Percentiles rank a stretch among this genome's conserved stretches.
These are phyloP conservation scores for Kwoniella shandongensis DNA, from an alignment of 768 basidiomycete genomes.

Conservation along the genomic window DNA sequence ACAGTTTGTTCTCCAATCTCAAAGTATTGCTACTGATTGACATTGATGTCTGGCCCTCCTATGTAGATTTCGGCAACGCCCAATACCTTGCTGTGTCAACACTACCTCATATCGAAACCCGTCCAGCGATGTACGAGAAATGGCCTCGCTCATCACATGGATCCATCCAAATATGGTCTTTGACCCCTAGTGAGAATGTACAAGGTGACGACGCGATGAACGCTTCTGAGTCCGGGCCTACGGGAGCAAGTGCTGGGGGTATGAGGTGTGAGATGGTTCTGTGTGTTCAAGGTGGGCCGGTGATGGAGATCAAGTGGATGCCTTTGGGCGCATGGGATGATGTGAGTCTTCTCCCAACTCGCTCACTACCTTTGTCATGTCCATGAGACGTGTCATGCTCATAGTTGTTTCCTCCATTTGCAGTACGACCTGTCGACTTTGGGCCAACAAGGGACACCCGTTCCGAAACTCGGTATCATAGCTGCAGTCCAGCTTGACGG, in stretches of 20 bases:
- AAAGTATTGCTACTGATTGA: not conserved
- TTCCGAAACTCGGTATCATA: slow-evolving; percentile 72
- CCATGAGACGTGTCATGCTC: not conserved
- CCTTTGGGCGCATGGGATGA: slow-evolving; percentile 77
- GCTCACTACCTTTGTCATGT: not conserved
- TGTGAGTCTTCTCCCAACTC: slow-evolving; percentile 48
- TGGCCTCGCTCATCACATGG: slow-evolving; percentile 57
- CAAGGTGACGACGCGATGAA: slow-evolving; percentile 5
- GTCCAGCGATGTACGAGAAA: slow-evolving; percentile 67
- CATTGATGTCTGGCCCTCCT: not conserved
- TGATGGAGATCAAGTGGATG: slow-evolving; percentile 86
- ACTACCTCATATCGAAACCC: slow-evolving; percentile 65
- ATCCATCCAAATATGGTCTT: slow-evolving; percentile 85
- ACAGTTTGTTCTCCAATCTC: not conserved
- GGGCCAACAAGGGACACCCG: not conserved
- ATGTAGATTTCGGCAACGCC: slow-evolving; percentile 54
- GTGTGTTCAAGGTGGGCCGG: slow-evolving; percentile 77
- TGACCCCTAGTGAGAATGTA: slow-evolving; percentile 41
- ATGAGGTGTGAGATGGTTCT: slow-evolving; percentile 81
- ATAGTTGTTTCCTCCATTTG: too few species aligned
- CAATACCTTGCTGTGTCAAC: slow-evolving; percentile 85
- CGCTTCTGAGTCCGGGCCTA: slow-evolving; percentile 14
- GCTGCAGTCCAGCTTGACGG: slow-evolving; percentile 87
- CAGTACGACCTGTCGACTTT: slow-evolving; percentile 7
- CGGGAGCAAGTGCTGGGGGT: slow-evolving; percentile 55